Base-by-base conservation (phyloP, 2,329 filamentous ascomycete genomes). In the Microdochium trichocladiopsis region DNA sequence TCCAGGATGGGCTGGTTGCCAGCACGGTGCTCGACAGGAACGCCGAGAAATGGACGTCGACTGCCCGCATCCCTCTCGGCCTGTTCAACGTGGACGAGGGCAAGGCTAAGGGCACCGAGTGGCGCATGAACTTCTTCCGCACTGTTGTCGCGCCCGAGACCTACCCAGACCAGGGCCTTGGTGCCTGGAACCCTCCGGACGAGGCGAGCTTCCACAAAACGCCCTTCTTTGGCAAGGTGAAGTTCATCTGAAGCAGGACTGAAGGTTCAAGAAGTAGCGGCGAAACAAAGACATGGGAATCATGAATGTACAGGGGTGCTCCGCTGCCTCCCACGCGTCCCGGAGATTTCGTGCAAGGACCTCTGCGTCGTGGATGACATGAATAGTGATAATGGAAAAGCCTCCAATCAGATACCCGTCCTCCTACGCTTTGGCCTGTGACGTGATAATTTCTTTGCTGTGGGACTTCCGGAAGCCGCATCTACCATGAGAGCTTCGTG, bases 71-170 rank as follows among this genome's bases (percentile, higher is more conserved):
- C 37, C 75, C 75, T 0, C 62, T 78, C n/a, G 73, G 67, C 2
- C 62, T 78, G 9, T 78, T 78, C 65, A 77, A 77, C 52, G 71
- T 78, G 24, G 71, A 77, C 51, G 53, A 62, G 3, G 72, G 72
- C 41, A 53, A 61, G 56, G 73, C 72, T 2, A 61, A 64, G 54
- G 72, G 72, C 22, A 77, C 73, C 1, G 51, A 65, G 55, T 78
- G 75, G 75, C 67, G 75, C 53, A 77, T 78, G 74, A 77, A 78
- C 59, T 78, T 78, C 56, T 75, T 78, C 62, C 68, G 75, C 47
- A 78, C 73, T 2, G 61, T 75, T 25, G 72, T 71, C 3, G 66
- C 67, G 24, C 68, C 69, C 0, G 61, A 65, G 1, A 75, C 65
- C 9, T 78, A 66, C 56, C 75, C 75, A 0, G 64, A 70, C 33